A percentile compares a stretch with the other conserved stretches of the same genome.
These are phyloP conservation scores for Carex pumila DNA, from an alignment of 176 grass and related monocot species.

Conservation along the genomic window DNA sequence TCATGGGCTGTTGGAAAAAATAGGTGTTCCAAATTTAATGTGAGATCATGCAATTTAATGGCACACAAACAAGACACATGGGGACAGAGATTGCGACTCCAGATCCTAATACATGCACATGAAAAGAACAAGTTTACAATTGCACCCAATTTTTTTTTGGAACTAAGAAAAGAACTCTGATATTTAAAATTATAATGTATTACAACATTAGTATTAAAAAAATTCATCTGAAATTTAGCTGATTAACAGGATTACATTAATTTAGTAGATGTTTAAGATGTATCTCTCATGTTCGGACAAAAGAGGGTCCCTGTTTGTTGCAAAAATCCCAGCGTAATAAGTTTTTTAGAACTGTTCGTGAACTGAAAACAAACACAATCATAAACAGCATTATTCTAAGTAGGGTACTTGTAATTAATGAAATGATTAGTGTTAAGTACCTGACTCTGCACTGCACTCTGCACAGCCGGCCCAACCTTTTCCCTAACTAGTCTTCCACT, in stretches of 20 bases:
- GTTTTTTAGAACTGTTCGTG: neutral
- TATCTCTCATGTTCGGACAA: neutral
- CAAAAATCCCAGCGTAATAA: neutral
- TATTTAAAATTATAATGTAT: neutral
- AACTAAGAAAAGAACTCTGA: neutral
- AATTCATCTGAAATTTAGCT: neutral
- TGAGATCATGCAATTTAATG: slow-evolving; percentile 15
- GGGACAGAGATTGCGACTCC: neutral
- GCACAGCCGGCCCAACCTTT: slow-evolving; percentile 61
- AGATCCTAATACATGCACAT: neutral
- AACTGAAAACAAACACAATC: neutral
- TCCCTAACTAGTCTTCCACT: slow-evolving; percentile 74
- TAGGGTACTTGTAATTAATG: neutral
- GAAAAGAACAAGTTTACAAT: neutral
- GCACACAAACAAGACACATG: neutral
- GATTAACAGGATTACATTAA: neutral
- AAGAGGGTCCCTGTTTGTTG: neutral
- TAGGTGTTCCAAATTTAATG: neutral
- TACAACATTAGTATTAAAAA: neutral
- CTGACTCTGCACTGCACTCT: slow-evolving; percentile 76
- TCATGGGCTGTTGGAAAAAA: neutral
- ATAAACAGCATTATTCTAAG: neutral
- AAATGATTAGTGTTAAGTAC: slow-evolving; percentile 22
- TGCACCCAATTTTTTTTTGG: neutral
- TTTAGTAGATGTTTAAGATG: neutral